Base-by-base conservation (phyloP, 352 stramenopile genomes). In the Pythium grandisporangium region DNA sequence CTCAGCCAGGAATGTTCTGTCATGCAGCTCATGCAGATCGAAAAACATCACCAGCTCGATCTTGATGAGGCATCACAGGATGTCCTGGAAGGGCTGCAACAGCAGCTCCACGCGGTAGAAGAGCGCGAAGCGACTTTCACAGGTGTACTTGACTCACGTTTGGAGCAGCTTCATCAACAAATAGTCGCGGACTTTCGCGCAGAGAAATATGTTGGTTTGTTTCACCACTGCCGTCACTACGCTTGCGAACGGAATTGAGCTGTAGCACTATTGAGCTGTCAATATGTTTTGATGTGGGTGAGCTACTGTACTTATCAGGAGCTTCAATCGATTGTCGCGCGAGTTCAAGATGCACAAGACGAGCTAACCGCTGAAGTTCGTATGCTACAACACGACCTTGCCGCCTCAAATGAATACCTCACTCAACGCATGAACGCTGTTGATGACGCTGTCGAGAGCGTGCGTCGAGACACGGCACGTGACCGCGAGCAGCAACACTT, bases 51-150 rank as follows among this genome's bases (percentile, higher is more conserved):
- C 0, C 68, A 71, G 35, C 29, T 86, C 23, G 45, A 77, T 27
- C 54, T 83, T 22, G 70, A 86, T 30, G 66, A 78, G 52, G 58
- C 61, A 26, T 78, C 68, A 2, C 68, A 84, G 33, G 53, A 79
- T 41, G 55, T 78, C 5, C 59, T 86, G 26, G 60, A 83, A 16
- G 37, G 30, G 5, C 48, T 86, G 24, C 73, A 83, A 33, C 37
- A 70, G 17, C 66, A 84, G 46, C 52, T 84, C 40, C 51, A 84
- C 39, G 53, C 57, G 10, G 48, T 84, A 23, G 48, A 63, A 6
- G 47, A 13, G 0, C 50, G 50, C n/a, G 67, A 81, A 30, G 42
- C 60, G 20, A 39, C 45, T 17, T 63, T 71, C 30, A 53, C 45
- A 6, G 45, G 5, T 8, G 30, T 58, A 13, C 35, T 78, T 20